A percentile compares a stretch with the other conserved stretches of the same genome.
Evolutionary conservation across 352 stramenopile genomes (phyloP).

Genomic region (Globisporangium abappressorium): DNA sequence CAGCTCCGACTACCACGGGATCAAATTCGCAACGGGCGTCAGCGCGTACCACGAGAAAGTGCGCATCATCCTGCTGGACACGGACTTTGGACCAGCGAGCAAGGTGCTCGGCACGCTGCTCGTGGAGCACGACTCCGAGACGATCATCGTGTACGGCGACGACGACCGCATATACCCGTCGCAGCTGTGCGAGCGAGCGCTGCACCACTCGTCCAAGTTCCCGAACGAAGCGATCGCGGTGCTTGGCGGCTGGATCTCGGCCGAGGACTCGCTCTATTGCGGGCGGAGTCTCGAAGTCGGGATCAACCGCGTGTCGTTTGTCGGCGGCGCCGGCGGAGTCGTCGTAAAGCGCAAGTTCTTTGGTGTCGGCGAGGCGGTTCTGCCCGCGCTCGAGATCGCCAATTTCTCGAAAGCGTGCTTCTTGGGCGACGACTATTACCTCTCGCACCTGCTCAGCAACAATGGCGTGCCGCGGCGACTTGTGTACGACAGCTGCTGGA

Average conservation of each 20-base stretch:
- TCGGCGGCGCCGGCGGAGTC: constrained; percentile 49
- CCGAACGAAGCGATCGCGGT: constrained; percentile 45
- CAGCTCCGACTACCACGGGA: constrained; percentile 25
- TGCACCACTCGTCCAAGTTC: constrained; percentile 48
- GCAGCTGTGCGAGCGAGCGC: constrained; percentile 35
- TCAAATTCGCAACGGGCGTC: constrained; percentile 29
- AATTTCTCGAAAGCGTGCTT: constrained; percentile 51
- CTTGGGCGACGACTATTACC: constrained; percentile 51
- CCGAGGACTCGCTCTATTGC: constrained; percentile 48
- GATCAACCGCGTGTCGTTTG: constrained; percentile 50
- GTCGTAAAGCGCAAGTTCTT: constrained; percentile 52
- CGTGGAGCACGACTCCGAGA: constrained; percentile 52
- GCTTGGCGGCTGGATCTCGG: constrained; percentile 47
- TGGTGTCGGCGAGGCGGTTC: constrained; percentile 24
- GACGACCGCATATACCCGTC: constrained; percentile 42
- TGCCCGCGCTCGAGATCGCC: constrained; percentile 35
- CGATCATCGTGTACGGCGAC: constrained; percentile 59
- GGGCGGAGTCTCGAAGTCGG: constrained; percentile 45
- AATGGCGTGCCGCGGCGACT: constrained; percentile 37
- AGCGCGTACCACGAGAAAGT: constrained; percentile 40
- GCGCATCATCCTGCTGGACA: constrained; percentile 39
- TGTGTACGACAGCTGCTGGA: constrained; percentile 55
- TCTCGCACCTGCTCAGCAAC: constrained; percentile 44
- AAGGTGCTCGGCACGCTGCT: constrained; percentile 52
- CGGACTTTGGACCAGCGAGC: constrained; percentile 49